Evolutionary conservation across 495 filamentous ascomycete genomes (phyloP), one percentile per base, ranked within the genome.

Genomic region (Hypoxylon trugodes): DNA sequence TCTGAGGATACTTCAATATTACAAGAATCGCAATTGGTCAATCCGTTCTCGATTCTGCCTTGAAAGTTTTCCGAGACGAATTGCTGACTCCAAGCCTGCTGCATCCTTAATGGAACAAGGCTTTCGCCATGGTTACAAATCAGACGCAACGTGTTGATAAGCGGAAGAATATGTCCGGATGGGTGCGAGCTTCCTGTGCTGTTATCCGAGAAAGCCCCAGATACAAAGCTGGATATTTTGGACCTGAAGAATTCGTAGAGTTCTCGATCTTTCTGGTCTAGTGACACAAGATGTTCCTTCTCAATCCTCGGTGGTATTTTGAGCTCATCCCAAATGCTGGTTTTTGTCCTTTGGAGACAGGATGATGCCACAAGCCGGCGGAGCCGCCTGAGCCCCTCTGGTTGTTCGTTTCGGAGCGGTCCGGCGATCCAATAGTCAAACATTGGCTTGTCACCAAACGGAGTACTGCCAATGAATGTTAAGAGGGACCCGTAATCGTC

Each of bases 401-500:
- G 18, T 9, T 6, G 38, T 8, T 10, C 15, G 32, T 18, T 41
- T 16, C 15, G n/a, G 6, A 43, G 16, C 7, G 41, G 41, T 24
- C 3, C 5, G 9, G 16, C 38, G 9, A 42, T 42, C 38, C 13
- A 42, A 19, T 19, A 42, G 38, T 43, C 6, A 22, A 43, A 43
- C 13, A 3, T 48, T 1, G 48, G 15, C 1, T 13, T 19, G 9
- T 58, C 47, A 1, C 69, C 62, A 18, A 76, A 52, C 0, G 65
- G 65, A 3, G 51, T 19, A 30, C 74, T 55, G 2, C 68, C 45
- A 9, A 78, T 63, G 47, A 77, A 77, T 8, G 49, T 46, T 7
- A 75, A 35, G 0, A 79, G 47, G 1, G 76, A 21, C 1, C 66
- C 70, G 12, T 74, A 48, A 43, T 77, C 76, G 7, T 77, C 62